Evolutionary conservation across 1,284 basidiomycete species (phyloP).

Genomic region (Boletus hoseneyae): DNA sequence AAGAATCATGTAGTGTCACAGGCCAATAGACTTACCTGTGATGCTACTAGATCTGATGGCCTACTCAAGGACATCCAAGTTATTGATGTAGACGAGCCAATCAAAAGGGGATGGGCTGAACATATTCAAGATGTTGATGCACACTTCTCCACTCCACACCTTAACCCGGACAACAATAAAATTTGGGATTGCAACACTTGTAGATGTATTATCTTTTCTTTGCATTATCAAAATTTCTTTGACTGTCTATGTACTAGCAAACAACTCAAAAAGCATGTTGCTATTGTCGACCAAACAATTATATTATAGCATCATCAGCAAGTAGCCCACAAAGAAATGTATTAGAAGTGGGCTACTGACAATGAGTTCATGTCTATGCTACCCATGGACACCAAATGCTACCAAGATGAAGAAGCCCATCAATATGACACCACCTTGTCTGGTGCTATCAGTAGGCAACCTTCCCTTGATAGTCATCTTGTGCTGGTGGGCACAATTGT

Average conservation of each 20-base stretch:
- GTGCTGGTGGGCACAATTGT: neutral
- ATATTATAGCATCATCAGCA: neutral
- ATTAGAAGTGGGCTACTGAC: neutral
- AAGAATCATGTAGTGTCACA: too few relatives aligned
- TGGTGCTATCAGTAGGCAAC: neutral
- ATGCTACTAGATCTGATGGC: neutral
- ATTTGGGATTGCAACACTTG: constrained; percentile 4
- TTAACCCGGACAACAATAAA: too few relatives aligned
- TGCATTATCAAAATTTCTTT: neutral
- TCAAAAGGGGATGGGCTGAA: neutral
- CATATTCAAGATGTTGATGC: too few relatives aligned
- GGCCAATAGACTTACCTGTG: neutral
- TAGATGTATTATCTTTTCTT: neutral
- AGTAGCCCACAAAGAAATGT: neutral
- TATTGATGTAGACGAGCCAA: constrained; percentile 2
- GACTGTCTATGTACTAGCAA: constrained; percentile 1
- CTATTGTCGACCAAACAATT: neutral
- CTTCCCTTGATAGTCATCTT: constrained; percentile 7
- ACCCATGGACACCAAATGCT: neutral
- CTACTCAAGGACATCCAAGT: constrained; percentile 4
- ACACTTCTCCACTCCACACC: too few relatives aligned
- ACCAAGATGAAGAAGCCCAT: neutral
- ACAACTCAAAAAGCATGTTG: neutral
- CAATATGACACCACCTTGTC: neutral
- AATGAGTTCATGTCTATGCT: constrained; percentile 3